Conservation (phyloP, 768 basidiomycete genomes). For the Lactarius pseudohatsudake region DNA sequence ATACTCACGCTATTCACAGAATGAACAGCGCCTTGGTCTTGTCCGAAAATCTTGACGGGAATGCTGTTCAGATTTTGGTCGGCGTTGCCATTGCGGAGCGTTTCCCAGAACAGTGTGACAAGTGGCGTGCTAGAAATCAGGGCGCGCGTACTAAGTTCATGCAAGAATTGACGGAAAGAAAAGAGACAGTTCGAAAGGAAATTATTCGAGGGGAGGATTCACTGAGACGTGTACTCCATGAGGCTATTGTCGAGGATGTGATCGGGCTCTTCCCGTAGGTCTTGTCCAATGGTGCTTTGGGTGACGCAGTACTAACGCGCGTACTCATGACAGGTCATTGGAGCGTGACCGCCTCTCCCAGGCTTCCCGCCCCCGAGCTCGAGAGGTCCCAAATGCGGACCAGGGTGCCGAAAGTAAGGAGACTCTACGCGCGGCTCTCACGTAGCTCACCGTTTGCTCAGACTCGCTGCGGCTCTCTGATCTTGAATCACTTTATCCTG, state of each 20-base stretch:
- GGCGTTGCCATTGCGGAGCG: not conserved
- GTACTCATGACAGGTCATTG: slow-evolving; percentile 10
- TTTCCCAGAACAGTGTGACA: slow-evolving; percentile 12
- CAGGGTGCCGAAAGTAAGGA: not conserved
- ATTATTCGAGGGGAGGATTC: slow-evolving; percentile 2
- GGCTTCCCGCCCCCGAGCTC: not conserved
- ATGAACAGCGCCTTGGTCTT: slow-evolving; percentile 5
- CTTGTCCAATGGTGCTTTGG: not conserved
- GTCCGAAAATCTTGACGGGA: slow-evolving; percentile 14
- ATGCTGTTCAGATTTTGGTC: slow-evolving; percentile 2
- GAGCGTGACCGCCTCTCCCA: slow-evolving; percentile 3
- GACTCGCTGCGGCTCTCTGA: not conserved
- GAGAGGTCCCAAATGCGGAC: not conserved
- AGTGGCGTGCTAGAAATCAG: not conserved
- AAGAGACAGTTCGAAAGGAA: not conserved
- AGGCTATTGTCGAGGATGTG: slow-evolving; percentile 10
- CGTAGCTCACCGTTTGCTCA: not conserved
- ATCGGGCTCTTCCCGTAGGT: slow-evolving; percentile 14
- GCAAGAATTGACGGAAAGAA: not conserved
- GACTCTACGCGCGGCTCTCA: not conserved
- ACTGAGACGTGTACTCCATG: slow-evolving; percentile 8
- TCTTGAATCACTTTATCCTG: slow-evolving; percentile 16
- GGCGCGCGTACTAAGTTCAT: not conserved
- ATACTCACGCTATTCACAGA: slow-evolving; percentile 4
- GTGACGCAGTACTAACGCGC: not conserved